Evolutionary conservation across 208 protist species (phyloP).

Genomic region (Crithidia brevicula): DNA sequence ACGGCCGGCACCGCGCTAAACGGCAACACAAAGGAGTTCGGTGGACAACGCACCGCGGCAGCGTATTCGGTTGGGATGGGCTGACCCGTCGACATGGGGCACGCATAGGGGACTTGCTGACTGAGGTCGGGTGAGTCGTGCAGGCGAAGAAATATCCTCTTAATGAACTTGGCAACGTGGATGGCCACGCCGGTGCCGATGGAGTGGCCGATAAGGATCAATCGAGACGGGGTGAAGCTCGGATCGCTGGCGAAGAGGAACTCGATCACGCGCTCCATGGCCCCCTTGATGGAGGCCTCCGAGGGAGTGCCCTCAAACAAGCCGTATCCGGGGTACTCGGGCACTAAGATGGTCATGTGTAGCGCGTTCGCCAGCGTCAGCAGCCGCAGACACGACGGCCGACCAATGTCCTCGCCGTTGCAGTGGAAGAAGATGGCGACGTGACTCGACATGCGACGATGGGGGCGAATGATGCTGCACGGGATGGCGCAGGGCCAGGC

Average conservation of each 20-base stretch:
- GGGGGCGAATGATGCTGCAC: slow-evolving; percentile 47
- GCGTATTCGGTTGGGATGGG: background rate
- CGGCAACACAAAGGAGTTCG: background rate
- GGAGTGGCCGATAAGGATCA: slow-evolving; percentile 57
- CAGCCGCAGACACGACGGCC: slow-evolving; percentile 34
- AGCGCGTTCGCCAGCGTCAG: slow-evolving; percentile 46
- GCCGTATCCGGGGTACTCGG: slow-evolving; percentile 56
- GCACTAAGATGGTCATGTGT: slow-evolving; percentile 50
- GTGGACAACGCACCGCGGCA: slow-evolving; percentile 6
- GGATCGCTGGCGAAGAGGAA: slow-evolving; percentile 44
- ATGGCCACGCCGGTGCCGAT: slow-evolving; percentile 49
- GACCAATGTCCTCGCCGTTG: slow-evolving; percentile 59
- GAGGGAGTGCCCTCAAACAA: slow-evolving; percentile 38
- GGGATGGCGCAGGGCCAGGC: slow-evolving; percentile 42
- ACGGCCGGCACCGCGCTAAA: slow-evolving; percentile 12
- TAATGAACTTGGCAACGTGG: slow-evolving; percentile 41
- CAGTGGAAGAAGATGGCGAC: slow-evolving; percentile 52
- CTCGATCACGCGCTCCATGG: slow-evolving; percentile 48
- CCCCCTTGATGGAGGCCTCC: slow-evolving; percentile 43
- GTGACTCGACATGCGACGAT: slow-evolving; percentile 56
- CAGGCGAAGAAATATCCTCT: slow-evolving; percentile 30
- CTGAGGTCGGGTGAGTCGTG: slow-evolving; percentile 13
- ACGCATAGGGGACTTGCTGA: slow-evolving; percentile 20
- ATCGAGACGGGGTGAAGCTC: slow-evolving; percentile 40
- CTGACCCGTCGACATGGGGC: slow-evolving; percentile 17